A percentile compares a stretch with the other conserved stretches of the same genome.
Evolutionary conservation across 2,329 filamentous ascomycete species (phyloP).

Genomic region (Didymella exigua): DNA sequence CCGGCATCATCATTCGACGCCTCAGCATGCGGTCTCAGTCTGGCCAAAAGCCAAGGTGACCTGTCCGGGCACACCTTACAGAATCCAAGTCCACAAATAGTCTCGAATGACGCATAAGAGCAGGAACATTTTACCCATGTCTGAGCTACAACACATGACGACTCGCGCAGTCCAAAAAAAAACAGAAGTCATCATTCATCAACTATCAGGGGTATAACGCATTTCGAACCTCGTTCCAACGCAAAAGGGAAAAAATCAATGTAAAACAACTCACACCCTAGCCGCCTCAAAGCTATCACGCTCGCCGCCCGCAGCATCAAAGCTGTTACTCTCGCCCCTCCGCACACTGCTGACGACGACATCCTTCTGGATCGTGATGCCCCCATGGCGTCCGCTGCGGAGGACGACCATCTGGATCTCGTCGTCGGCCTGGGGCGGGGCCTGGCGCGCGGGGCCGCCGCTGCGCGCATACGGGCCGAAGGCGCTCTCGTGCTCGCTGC

Average conservation of each 20-base stretch:
- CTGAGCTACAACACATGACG: too few species aligned
- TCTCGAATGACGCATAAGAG: not conserved
- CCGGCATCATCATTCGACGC: not conserved
- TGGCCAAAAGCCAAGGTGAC: not conserved
- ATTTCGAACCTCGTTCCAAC: too few species aligned
- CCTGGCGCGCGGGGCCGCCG: too few species aligned
- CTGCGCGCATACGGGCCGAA: constrained; percentile 33
- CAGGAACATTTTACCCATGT: not conserved
- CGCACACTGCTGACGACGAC: constrained; percentile 9
- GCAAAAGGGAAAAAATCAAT: too few species aligned
- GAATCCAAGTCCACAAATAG: not conserved
- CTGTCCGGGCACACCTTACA: not conserved
- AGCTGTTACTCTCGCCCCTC: constrained; percentile 6
- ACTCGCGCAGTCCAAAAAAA: too few species aligned
- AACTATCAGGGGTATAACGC: too few species aligned
- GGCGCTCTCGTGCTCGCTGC: constrained; percentile 11
- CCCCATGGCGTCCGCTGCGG: constrained; percentile 11
- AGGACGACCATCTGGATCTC: constrained; percentile 16
- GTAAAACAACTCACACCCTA: too few species aligned
- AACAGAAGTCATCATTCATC: too few species aligned
- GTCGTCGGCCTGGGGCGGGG: too few species aligned
- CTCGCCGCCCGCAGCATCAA: constrained; percentile 9
- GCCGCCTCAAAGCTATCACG: too few species aligned
- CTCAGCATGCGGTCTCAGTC: not conserved
- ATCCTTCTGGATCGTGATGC: constrained; percentile 16